Base-by-base conservation (phyloP, 352 stramenopile genomes). In the Aphanomyces stellatus region DNA sequence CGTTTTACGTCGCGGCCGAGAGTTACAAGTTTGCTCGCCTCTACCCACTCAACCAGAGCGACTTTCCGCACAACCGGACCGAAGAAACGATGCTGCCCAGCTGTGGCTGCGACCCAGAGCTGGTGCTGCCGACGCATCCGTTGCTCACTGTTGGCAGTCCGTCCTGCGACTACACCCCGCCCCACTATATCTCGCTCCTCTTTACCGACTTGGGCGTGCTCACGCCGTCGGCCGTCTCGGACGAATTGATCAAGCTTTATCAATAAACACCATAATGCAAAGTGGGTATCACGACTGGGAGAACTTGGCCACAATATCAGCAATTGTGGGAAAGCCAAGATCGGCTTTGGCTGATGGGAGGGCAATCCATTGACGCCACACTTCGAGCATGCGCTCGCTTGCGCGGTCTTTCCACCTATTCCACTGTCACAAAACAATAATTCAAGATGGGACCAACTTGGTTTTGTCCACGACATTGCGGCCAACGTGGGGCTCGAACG, bases 241-340 rank as follows among this genome's bases (percentile, higher is more conserved):
- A 99, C 76, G 96, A 99, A 72, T 81, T 99, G 43, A 99, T 99
- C 81, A 95, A 97, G 65, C 76, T 99, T 64, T 99, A 99, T 82
- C 91, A 98, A 80, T 98, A 95, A 85, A 51, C 42, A 15, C 11
- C 22, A 28, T n/a, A n/a, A n/a, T n/a, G n/a, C n/a, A n/a, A n/a
- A n/a, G n/a, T n/a, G n/a, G n/a, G n/a, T n/a, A n/a, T n/a, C n/a
- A n/a, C n/a, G 7, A 56, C 62, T 69, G 73, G 7, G 82, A 1
- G 55, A 90, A 90, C 63, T 85, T 51, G 0, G 61, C 69, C 4
- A 90, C 80, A 28, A 90, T 69, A 5, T 72, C 64, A 57, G 77
- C 55, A 25, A 90, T 90, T 0, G 77, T 70, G 31, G 68, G 33
- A 51, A 76, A 88, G 4, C 78, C 82, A 30, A 74, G 74, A 34